A percentile compares a stretch with the other conserved stretches of the same genome.
Evolutionary conservation across 2,329 filamentous ascomycete species (phyloP).

Genomic region (Nigrospora osmanthi): DNA sequence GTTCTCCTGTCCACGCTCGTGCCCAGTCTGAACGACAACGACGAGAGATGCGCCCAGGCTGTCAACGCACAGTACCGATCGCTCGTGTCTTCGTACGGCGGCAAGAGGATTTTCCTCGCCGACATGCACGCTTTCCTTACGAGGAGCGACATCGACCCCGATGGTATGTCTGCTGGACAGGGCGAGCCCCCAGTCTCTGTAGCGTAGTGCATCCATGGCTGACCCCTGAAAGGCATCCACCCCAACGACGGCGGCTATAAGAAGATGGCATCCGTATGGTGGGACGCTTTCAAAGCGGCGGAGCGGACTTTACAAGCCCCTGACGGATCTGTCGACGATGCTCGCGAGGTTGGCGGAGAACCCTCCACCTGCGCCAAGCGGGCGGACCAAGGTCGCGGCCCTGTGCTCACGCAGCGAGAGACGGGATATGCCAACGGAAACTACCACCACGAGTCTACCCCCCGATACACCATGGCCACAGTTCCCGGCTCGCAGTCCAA

Average conservation of each 20-base stretch:
- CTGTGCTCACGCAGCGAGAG: not conserved
- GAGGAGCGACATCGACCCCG: not conserved
- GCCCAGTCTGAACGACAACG: not conserved
- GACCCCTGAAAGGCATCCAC: conserved; percentile 4
- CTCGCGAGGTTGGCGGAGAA: not conserved
- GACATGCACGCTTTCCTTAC: conserved; percentile 5
- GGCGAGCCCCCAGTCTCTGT: not conserved
- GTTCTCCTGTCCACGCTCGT: conserved; percentile 4
- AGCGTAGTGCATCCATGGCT: not conserved
- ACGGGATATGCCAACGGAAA: not conserved
- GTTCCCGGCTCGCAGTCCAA: not conserved
- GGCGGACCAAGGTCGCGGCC: not conserved
- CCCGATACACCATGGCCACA: not conserved
- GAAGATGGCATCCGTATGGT: conserved; percentile 7
- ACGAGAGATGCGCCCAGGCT: conserved; percentile 2
- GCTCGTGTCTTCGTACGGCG: not conserved
- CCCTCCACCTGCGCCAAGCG: not conserved
- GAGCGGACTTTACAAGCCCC: not conserved
- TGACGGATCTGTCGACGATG: not conserved
- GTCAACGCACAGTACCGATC: conserved; percentile 6
- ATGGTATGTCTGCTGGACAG: not conserved
- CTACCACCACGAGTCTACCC: not conserved
- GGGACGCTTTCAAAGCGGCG: conserved; percentile 5
- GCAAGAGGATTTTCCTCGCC: conserved; percentile 3
- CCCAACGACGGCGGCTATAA: conserved; percentile 8